Conservation (phyloP, 2,329 filamentous ascomycete genomes). For the Diaporthe vexans region DNA sequence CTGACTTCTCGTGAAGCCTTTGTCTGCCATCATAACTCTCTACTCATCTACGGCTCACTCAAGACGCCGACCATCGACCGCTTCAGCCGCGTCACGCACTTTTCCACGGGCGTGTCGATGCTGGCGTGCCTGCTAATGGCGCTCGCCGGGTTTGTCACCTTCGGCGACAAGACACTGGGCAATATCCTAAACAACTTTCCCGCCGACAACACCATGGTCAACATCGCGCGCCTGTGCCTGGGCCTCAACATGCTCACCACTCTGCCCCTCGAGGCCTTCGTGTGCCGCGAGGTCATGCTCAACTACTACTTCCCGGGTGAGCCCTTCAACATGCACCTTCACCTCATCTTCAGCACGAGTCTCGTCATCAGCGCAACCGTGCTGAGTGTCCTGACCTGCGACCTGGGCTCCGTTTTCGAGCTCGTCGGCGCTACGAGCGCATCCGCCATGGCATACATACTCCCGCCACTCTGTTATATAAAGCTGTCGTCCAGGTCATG, state of each 20-base stretch:
- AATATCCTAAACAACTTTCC: slow-evolving; percentile 99
- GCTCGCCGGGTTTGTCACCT: slow-evolving; percentile 89
- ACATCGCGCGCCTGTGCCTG: slow-evolving; percentile 94
- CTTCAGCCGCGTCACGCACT: slow-evolving; percentile 93
- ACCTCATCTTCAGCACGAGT: slow-evolving; percentile 87
- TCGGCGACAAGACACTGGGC: slow-evolving; percentile 90
- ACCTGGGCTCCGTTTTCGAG: slow-evolving; percentile 94
- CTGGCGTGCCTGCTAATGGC: slow-evolving; percentile 92
- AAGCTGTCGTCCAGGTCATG: slow-evolving; percentile 80
- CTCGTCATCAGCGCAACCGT: slow-evolving; percentile 85
- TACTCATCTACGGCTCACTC: slow-evolving; percentile 96
- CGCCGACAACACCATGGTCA: slow-evolving; percentile 90
- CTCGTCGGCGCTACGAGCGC: slow-evolving; percentile 95
- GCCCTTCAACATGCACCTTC: slow-evolving; percentile 85
- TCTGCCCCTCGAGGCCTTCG: slow-evolving; percentile 94
- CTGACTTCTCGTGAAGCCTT: slow-evolving; percentile 61
- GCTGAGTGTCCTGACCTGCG: slow-evolving; percentile 88
- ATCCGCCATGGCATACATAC: slow-evolving; percentile 92
- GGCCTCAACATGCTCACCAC: slow-evolving; percentile 99
- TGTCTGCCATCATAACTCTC: slow-evolving; percentile 91
- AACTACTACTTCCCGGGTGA: slow-evolving; percentile 81
- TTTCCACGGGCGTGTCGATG: slow-evolving; percentile 90
- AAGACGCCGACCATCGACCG: slow-evolving; percentile 95
- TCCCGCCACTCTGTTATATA: slow-evolving; percentile 95
- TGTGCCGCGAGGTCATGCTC: slow-evolving; percentile 96